phyloP scores from a whole-genome alignment of 2,329 filamentous ascomycete species.

The Microthyrium microscopicum region DNA sequence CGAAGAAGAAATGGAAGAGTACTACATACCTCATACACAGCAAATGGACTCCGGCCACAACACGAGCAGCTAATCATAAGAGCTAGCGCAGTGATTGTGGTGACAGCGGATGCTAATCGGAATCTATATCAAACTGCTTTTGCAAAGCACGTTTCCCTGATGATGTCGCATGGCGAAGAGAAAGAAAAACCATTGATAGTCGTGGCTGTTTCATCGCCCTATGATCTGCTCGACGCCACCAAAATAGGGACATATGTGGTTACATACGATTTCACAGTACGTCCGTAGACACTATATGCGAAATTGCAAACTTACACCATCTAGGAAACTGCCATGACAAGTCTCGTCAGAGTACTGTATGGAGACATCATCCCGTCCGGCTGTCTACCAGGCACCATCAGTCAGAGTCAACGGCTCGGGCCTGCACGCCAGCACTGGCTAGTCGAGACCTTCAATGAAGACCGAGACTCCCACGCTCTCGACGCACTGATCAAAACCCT shows the following conservation, averaged over 20 bases:
- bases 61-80: constrained; percentile 86
- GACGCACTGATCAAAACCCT: constrained; percentile 58
- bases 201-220: constrained; percentile 84
- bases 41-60: constrained; percentile 78
- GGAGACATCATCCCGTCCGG: constrained; percentile 49
- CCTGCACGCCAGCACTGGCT: constrained; percentile 82
- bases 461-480: constrained; percentile 56
- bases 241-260: constrained; percentile 85
- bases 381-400: constrained; percentile 51
- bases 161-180: constrained; percentile 57
- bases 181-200: constrained; percentile 73
- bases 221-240: constrained; percentile 89
- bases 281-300: constrained; percentile 53
- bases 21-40: constrained; percentile 86
- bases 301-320: constrained; percentile 44
- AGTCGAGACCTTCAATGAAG: constrained; percentile 71
- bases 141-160: constrained; percentile 90
- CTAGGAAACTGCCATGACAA: constrained; percentile 73
- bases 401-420: constrained; percentile 71
- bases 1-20: constrained; percentile 73
- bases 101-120: constrained; percentile 85
- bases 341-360: constrained; percentile 67
- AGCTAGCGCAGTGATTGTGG: constrained; percentile 72
- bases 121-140: constrained; percentile 91
- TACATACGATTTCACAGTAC: constrained; percentile 93